Percentiles rank a stretch among this genome's conserved stretches.
Evolutionary conservation across 192 early-diverging fungal species (phyloP).

Genomic region (Linnemannia hyalina): DNA sequence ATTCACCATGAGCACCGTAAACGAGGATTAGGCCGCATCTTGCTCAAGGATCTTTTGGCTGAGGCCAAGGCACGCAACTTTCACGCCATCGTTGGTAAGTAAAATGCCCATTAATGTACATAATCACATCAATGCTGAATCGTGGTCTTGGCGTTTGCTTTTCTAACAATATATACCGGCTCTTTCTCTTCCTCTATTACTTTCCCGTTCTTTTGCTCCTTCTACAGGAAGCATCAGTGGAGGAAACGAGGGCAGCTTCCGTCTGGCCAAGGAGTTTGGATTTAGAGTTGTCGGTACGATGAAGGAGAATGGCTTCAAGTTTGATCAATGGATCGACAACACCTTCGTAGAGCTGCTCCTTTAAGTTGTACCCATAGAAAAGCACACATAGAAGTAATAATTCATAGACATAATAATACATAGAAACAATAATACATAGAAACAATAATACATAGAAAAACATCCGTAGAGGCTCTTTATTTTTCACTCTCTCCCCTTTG

Average conservation of each 20-base stretch:
- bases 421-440: background rate
- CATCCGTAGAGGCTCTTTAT: background rate
- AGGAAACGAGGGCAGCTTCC: constrained; percentile 51
- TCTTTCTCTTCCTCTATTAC: background rate
- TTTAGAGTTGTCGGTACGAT: constrained; percentile 61
- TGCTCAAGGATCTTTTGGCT: constrained; percentile 49
- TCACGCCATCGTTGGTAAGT: constrained; percentile 58
- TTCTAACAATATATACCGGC: background rate
- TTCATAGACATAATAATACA: too few relatives aligned
- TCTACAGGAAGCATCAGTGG: constrained; percentile 54
- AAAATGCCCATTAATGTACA: background rate
- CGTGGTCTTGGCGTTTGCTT: background rate
- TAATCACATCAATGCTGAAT: background rate
- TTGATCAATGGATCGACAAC: constrained; percentile 63
- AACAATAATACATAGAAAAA: background rate
- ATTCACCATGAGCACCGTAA: constrained; percentile 56
- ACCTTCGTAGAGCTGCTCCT: constrained; percentile 58
- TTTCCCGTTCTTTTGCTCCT: background rate
- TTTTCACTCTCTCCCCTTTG: background rate
- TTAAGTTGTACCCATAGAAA: background rate
- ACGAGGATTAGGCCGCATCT: constrained; percentile 51
- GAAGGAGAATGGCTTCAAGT: constrained; percentile 63
- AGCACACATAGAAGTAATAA: background rate
- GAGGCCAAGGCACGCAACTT: constrained; percentile 49
- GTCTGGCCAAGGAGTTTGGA: constrained; percentile 49